phyloP scores from a whole-genome alignment of 108 stramenopile species.

The Conticribra weissflogii region DNA sequence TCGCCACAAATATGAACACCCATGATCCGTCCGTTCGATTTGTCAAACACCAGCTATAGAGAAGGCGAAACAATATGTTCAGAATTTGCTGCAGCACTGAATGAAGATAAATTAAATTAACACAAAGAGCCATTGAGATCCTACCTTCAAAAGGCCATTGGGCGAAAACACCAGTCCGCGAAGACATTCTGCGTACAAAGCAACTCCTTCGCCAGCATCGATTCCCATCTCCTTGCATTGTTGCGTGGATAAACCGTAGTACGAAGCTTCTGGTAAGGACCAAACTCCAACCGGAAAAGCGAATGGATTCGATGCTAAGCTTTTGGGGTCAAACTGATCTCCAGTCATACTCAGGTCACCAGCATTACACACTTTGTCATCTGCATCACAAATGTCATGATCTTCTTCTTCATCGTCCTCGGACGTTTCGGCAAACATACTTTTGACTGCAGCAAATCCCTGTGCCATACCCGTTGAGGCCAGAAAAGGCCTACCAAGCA shows the following conservation, averaged over 20 bases:
- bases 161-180: slow-evolving; percentile 82
- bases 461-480: slow-evolving; percentile 84
- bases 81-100: too few species aligned
- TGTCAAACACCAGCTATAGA: slow-evolving; percentile 81
- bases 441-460: slow-evolving; percentile 61
- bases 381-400: slow-evolving; percentile 10
- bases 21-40: slow-evolving; percentile 65
- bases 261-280: slow-evolving; percentile 80
- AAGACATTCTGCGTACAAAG: slow-evolving; percentile 81
- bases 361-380: slow-evolving; percentile 32
- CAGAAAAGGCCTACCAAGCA: slow-evolving; percentile 77
- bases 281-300: slow-evolving; percentile 87
- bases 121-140: too few species aligned
- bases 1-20: slow-evolving; percentile 88
- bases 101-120: too few species aligned
- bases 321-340: slow-evolving; percentile 71
- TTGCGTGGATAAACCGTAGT: slow-evolving; percentile 66
- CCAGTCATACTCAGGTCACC: slow-evolving; percentile 52
- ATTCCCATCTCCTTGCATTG: slow-evolving; percentile 74
- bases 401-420: slow-evolving; percentile 11
- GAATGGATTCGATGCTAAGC: slow-evolving; percentile 81
- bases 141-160: slow-evolving; percentile 82
- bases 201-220: slow-evolving; percentile 77
- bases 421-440: slow-evolving; percentile 53
- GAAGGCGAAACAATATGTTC: too few species aligned